Base-by-base conservation (phyloP, 2,329 filamentous ascomycete species). In the Arthroderma sp. region DNA sequence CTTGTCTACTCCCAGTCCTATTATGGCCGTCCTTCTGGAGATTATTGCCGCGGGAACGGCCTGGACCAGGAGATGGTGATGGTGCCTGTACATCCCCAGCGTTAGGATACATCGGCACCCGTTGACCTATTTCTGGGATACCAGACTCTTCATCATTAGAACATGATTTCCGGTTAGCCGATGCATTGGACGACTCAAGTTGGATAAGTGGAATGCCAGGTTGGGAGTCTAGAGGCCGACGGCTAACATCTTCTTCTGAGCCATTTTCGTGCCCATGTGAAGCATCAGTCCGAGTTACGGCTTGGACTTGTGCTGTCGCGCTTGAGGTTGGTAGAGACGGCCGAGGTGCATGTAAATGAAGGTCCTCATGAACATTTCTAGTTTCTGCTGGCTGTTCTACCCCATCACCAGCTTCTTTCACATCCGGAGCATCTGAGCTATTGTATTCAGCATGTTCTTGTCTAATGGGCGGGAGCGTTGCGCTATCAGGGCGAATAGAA, bases 61-160 rank as follows among this genome's bases (percentile, higher is more conserved):
- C 54, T 61, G 60, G 62, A 53, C 74, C 69, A 7, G 84, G 85
- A 1, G 83, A 81, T 1, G 91, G 90, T 1, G 91, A 93, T 1
- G 93, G 93, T 13, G 93, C 93, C 74, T 98, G 93, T 8, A 97
- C 93, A 69, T 97, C 91, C 61, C 93, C 93, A 44, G 93, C 88
- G 69, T 93, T 83, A 56, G 85, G 87, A 68, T 93, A 86, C 88
- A 98, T 93, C 54, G 93, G 93, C 39, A 98, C 91, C 67, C 91
- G 86, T 66, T 88, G 83, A 52, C 91, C 91, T 63, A 96, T 93
- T 68, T 94, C 88, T 1, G 91, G 91, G 65, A 96, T 95, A 21
- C 91, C 91, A 57, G 90, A 84, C 62, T 93, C 87, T 49, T 91
- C 87, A 17, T 86, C 86, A 41, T 73, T 67, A 61, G 84, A 76